Evolutionary conservation across 31 red algal species (phyloP).

Genomic region (Porphyra umbilicalis): DNA sequence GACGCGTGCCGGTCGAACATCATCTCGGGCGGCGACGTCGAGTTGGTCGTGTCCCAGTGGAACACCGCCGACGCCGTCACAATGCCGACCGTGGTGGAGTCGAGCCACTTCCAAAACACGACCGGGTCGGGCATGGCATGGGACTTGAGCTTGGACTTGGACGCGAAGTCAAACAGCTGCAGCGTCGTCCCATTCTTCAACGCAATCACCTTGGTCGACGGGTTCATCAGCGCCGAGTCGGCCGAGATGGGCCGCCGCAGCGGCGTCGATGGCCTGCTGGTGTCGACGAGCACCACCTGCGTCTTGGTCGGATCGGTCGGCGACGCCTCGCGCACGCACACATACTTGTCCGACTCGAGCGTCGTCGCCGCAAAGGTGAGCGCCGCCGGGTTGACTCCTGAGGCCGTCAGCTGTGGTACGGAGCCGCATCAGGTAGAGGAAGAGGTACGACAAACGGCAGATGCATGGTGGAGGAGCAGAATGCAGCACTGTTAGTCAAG

Average conservation of each 20-base stretch:
- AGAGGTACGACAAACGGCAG: neutral
- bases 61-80: slow-evolving; percentile 84
- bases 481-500: neutral
- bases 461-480: no score
- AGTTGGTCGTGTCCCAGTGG: slow-evolving; percentile 76
- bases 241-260: slow-evolving; percentile 82
- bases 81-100: slow-evolving; percentile 68
- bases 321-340: slow-evolving; percentile 75
- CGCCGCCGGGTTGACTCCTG: slow-evolving; percentile 59
- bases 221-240: slow-evolving; percentile 95
- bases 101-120: slow-evolving; percentile 95
- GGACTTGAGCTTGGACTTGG: slow-evolving; percentile 88
- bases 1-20: slow-evolving; percentile 90
- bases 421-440: neutral
- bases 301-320: slow-evolving; percentile 48
- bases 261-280: slow-evolving; percentile 64
- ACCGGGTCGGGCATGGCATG: slow-evolving; percentile 73
- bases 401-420: neutral
- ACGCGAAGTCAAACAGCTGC: slow-evolving; percentile 93
- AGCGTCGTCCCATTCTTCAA: slow-evolving; percentile 81
- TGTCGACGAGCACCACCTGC: slow-evolving; percentile 79
- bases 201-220: slow-evolving; percentile 80
- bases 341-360: slow-evolving; percentile 95
- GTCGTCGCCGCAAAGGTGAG: slow-evolving; percentile 84
- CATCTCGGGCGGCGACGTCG: slow-evolving; percentile 73